Conservation (phyloP, 345 rosid species). For the Brassica incana region DNA sequence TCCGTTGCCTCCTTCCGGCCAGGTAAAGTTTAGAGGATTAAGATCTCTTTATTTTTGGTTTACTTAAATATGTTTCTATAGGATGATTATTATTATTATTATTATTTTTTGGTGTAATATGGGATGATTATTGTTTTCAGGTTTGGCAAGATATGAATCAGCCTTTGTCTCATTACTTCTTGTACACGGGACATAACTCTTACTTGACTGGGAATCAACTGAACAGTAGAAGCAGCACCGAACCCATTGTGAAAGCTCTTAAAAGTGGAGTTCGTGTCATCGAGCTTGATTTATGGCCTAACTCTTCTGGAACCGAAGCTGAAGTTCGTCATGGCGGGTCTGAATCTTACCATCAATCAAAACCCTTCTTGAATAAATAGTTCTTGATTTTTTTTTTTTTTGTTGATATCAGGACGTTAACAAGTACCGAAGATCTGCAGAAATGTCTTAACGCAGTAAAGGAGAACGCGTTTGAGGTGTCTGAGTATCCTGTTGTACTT, state of each 20-base stretch:
- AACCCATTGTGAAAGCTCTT: slow-evolving; percentile 65
- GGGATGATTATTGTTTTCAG: slow-evolving; percentile 34
- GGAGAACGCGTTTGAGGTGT: slow-evolving; percentile 58
- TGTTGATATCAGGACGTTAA: slow-evolving; percentile 51
- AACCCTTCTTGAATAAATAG: background rate
- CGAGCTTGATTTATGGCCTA: slow-evolving; percentile 91
- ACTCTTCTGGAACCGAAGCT: slow-evolving; percentile 45
- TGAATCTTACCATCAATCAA: background rate
- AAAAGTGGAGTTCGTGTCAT: slow-evolving; percentile 67
- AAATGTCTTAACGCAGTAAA: slow-evolving; percentile 61
- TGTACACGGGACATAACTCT: slow-evolving; percentile 90
- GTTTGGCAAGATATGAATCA: slow-evolving; percentile 71
- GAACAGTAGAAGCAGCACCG: slow-evolving; percentile 56
- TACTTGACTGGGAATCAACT: slow-evolving; percentile 83
- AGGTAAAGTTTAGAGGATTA: slow-evolving; percentile 4
- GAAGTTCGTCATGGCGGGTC: slow-evolving; percentile 86
- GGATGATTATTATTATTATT: background rate
- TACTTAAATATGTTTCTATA: background rate
- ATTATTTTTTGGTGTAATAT: background rate
- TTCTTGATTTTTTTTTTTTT: background rate
- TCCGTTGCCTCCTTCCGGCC: slow-evolving; percentile 43
- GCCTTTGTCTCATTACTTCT: slow-evolving; percentile 71
- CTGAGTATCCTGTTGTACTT: slow-evolving; percentile 79
- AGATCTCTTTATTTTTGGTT: slow-evolving; percentile 1
- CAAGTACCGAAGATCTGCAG: slow-evolving; percentile 58